Conservation (phyloP, 1,139 yeast species). For the Hanseniaspora gamundiae region DNA sequence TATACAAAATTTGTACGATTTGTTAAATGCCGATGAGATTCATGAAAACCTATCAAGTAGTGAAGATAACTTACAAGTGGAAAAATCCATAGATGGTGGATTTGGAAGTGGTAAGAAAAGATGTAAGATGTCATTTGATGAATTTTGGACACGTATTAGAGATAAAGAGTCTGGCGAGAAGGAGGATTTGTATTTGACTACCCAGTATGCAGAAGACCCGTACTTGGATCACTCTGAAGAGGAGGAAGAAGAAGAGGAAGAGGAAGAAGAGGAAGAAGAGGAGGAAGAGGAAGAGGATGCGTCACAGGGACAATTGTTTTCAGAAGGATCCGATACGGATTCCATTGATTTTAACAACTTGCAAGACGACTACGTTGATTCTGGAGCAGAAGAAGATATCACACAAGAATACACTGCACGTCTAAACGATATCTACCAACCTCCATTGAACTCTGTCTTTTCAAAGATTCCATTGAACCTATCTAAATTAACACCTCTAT, state of each 20-base stretch:
- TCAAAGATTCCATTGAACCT: conserved; percentile 28
- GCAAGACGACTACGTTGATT: conserved; percentile 36
- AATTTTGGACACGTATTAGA: conserved; percentile 32
- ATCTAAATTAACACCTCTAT: conserved; percentile 31
- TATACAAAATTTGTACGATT: conserved; percentile 12
- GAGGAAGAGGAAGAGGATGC: conserved; percentile 10
- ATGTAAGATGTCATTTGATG: conserved; percentile 34
- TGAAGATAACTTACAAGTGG: conserved; percentile 37
- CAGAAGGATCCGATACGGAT: conserved; percentile 23
- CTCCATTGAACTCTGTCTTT: conserved; percentile 42
- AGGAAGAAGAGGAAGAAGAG: conserved; percentile 14
- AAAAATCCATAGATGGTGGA: conserved; percentile 43
- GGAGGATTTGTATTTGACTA: conserved; percentile 44
- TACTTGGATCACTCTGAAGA: conserved; percentile 30
- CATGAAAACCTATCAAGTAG: conserved; percentile 21
- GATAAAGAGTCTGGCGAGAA: conserved; percentile 25
- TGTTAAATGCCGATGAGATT: conserved; percentile 27
- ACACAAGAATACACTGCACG: conserved; percentile 25
- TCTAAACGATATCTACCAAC: conserved; percentile 41
- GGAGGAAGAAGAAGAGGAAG: conserved; percentile 19
- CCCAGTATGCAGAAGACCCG: conserved; percentile 29
- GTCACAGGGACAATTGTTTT: conserved; percentile 10
- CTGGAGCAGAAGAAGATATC: conserved; percentile 14
- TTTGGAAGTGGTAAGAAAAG: conserved; percentile 53
- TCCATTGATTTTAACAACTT: conserved; percentile 35